Base-by-base conservation (phyloP, 257 asterid genomes). In the Cynanchum wilfordii region DNA sequence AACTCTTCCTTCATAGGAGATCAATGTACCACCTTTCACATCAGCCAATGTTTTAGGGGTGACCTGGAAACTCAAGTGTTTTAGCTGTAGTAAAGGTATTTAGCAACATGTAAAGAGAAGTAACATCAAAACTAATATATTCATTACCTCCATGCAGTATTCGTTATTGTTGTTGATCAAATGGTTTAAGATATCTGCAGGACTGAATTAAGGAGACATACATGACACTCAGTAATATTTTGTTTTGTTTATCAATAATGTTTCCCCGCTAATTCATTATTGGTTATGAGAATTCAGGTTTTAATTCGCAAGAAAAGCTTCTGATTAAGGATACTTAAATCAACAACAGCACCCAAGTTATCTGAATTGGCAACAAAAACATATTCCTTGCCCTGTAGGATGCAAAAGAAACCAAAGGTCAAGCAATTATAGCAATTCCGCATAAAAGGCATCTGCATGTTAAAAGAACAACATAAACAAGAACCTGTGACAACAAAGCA, bases 21-120 rank as follows among this genome's bases (percentile, higher is more conserved):
- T 95, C 63, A 95, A 84, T 45, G 99, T 95, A 78, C 99, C 99
- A 78, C 99, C 99, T 87, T 95, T 95, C 59, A 95, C 99, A 65
- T 92, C 99, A 76, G 99, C 98, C 72, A 92, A 81, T 17, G 99
- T 95, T 87, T 95, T 95, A 44, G 99, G 98, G 42, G 99, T 95
- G 79, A 95, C 99, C 99, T 95, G 91, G 82, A 75, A 68, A 68
- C 56, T 27, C 68, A 66, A 15, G 56, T 59, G 68, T 49, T 56
- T 13, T 40, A 68, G 54, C n/a, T 70, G 67, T 63, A 42, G 44
- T 24, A 57, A 4, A 67, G 20, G 52, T 38, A 49, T 68, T 73
- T 19, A 36, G 19, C n/a, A 56, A 57, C 63, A 42, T 1, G 42
- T 10, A 49, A 52, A 63, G 47, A 79, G 68, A 19, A 25, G 64